Base-by-base conservation (phyloP, 2,329 filamentous ascomycete genomes). In the Aspergillus caelatus region DNA sequence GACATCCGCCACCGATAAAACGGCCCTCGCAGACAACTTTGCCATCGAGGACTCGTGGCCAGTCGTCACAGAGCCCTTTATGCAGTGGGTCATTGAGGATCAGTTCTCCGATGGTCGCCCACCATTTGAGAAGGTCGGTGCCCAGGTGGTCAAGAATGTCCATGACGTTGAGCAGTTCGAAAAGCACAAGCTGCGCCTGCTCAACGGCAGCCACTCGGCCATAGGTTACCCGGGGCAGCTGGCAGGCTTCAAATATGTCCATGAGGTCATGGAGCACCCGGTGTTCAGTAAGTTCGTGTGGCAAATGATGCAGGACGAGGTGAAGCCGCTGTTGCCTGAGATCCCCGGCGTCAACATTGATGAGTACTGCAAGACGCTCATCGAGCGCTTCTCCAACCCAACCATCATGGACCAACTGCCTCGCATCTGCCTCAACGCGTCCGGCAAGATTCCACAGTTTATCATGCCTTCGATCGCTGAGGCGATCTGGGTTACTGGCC, bases 21-120 rank as follows among this genome's bases (percentile, higher is more conserved):
- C 66, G 53, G 74, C 77, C 9, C 79, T 85, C 14, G 78, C 81
- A 0, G 73, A 80, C 9, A 65, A 73, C 39, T 84, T 84, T 58
- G 81, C 78, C 62, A 80, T 85, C 56, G 75, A 83, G 67, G 83
- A 85, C 67, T 71, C 76, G 4, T 85, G 83, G 83, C 83, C 83
- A 0, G 83, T 85, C 7, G 83, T 85, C 23, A 85, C 83, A 0
- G 83, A 85, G 78, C 83, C 83, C 45, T 85, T 85, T 63, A 84
- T 82, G 79, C 83, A 85, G 74, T 85, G 83, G 83, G 83, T 85
- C 1, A 76, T 85, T 57, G 83, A 85, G 74, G 83, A 85, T 75
- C 75, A 81, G 62, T 85, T 85, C 72, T 75, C 69, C 64, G 79
- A 84, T 62, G 83, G 83, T 43, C 83, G 83, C 52, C 83, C 83